Conservation (phyloP, 2,329 filamentous ascomycete species). For the Biscogniauxia mediterranea region DNA sequence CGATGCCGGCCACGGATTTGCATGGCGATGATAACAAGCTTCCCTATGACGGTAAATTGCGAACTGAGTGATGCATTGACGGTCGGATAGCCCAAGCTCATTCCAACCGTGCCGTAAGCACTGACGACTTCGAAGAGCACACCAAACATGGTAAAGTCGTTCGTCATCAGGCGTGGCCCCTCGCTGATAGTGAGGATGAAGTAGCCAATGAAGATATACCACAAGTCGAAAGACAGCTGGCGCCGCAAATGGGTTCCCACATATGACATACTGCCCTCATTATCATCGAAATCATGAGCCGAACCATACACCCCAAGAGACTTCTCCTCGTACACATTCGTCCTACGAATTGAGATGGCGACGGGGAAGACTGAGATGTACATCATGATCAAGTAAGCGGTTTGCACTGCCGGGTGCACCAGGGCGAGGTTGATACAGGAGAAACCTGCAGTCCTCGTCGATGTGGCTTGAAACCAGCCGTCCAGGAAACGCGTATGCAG, state of each 20-base stretch:
- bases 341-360: slow-evolving; percentile 88
- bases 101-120: slow-evolving; percentile 90
- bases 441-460: slow-evolving; percentile 90
- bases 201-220: slow-evolving; percentile 92
- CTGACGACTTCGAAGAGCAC: slow-evolving; percentile 84
- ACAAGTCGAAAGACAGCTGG: slow-evolving; percentile 94
- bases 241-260: slow-evolving; percentile 87
- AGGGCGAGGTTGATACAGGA: slow-evolving; percentile 72
- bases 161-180: slow-evolving; percentile 63
- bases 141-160: slow-evolving; percentile 65
- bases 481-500: slow-evolving; percentile 76
- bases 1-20: slow-evolving; percentile 68
- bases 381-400: slow-evolving; percentile 98
- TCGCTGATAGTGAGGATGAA: slow-evolving; percentile 93
- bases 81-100: slow-evolving; percentile 77
- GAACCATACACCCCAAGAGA: slow-evolving; percentile 71
- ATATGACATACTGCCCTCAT: slow-evolving; percentile 69
- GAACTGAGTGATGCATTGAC: slow-evolving; percentile 79
- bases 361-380: slow-evolving; percentile 98
- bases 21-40: slow-evolving; percentile 68
- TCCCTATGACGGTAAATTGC: slow-evolving; percentile 74
- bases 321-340: slow-evolving; percentile 95
- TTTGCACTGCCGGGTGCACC: slow-evolving; percentile 87
- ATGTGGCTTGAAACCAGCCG: slow-evolving; percentile 85
- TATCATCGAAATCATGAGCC: slow-evolving; percentile 47